Evolutionary conservation across 257 asterid species (phyloP).

Genomic region (Penstemon newberryi): DNA sequence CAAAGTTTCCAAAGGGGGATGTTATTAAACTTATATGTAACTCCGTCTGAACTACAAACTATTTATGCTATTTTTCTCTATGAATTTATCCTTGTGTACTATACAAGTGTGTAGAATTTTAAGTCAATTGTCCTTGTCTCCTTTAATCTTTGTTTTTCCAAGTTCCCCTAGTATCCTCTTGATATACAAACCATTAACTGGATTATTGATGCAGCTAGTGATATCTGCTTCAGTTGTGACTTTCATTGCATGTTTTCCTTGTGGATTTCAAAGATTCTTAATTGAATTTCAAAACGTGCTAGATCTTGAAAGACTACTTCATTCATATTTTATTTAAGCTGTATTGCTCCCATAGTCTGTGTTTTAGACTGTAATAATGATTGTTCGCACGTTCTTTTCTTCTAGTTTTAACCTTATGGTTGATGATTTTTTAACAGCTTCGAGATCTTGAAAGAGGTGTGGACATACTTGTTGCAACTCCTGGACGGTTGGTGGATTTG

Average conservation of each 20-base stretch:
- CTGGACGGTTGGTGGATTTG: conserved; percentile 92
- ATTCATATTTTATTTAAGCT: neutral
- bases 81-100: no score
- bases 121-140: no score
- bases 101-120: no score
- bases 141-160: no score
- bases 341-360: conserved; percentile 8
- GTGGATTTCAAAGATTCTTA: neutral
- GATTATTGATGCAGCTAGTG: conserved; percentile 11
- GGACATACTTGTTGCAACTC: conserved; percentile 94
- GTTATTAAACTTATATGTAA: no score
- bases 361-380: neutral
- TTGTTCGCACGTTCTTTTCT: neutral
- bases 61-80: no score
- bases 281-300: neutral
- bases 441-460: conserved; percentile 95
- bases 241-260: conserved; percentile 6
- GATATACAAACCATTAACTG: neutral
- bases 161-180: no score
- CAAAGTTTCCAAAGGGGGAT: no score
- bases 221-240: neutral
- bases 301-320: conserved; percentile 6
- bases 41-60: no score
- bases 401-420: conserved; percentile 6
- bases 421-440: conserved; percentile 50